phyloP scores from a whole-genome alignment of 192 early-diverging fungal genomes.

The Coemansia sp. region DNA sequence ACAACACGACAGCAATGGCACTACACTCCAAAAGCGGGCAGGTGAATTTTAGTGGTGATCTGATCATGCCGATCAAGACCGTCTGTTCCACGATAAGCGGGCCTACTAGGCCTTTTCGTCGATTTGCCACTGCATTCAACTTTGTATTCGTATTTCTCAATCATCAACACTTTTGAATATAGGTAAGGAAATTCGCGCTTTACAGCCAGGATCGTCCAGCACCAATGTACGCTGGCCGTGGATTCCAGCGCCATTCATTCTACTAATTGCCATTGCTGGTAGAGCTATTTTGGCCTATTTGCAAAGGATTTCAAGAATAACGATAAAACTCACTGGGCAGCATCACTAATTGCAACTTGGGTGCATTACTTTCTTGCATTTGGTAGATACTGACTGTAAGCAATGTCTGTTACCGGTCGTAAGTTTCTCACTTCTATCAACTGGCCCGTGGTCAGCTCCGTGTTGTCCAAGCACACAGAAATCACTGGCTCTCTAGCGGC shows the following conservation, averaged over 20 bases:
- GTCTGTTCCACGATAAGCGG: background rate
- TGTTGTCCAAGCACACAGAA: conserved; percentile 81
- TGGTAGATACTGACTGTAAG: conserved; percentile 8
- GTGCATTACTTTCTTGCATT: background rate
- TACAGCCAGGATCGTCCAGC: background rate
- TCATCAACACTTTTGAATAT: conserved; percentile 2
- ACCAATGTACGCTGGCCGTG: background rate
- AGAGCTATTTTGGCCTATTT: background rate
- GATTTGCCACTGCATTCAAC: background rate
- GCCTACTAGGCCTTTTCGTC: background rate
- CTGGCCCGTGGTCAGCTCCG: conserved; percentile 84
- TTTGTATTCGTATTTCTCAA: background rate
- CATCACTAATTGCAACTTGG: background rate
- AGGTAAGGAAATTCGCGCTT: background rate
- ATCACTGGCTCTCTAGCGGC: conserved; percentile 80
- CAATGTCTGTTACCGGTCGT: conserved; percentile 56
- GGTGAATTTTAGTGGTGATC: background rate
- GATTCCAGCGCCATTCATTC: background rate
- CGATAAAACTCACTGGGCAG: background rate
- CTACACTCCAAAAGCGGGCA: background rate
- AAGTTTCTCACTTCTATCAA: conserved; percentile 78
- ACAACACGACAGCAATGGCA: background rate
- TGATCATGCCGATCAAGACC: background rate
- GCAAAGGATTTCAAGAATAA: background rate
- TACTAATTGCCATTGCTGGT: background rate